Evolutionary conservation across 495 filamentous ascomycete species (phyloP).

Genomic region (Penicillium crystallinum): DNA sequence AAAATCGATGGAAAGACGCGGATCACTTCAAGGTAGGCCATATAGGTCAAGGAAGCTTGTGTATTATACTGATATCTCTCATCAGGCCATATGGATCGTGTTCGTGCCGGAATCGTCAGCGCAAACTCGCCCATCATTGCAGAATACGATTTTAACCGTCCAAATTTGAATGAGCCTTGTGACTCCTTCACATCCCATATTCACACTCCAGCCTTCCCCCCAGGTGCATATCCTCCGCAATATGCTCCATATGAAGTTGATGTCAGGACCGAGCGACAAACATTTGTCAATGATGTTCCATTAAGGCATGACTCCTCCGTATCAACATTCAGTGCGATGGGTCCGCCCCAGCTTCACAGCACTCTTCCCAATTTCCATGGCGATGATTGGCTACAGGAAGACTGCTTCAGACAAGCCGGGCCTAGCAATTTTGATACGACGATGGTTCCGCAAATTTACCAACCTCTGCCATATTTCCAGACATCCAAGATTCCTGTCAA

Average conservation of each 20-base stretch:
- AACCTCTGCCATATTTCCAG: conserved; percentile 45
- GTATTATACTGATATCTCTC: neutral
- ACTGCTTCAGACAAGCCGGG: conserved; percentile 47
- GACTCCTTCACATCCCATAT: conserved; percentile 54
- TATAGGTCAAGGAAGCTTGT: too few species aligned
- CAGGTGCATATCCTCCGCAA: conserved; percentile 33
- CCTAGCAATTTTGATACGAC: neutral
- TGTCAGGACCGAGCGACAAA: conserved; percentile 90
- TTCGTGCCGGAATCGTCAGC: too few species aligned
- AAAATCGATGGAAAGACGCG: conserved; percentile 81
- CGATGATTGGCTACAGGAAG: conserved; percentile 72
- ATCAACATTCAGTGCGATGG: conserved; percentile 82
- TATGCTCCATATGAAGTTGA: conserved; percentile 83
- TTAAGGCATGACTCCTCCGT: conserved; percentile 75
- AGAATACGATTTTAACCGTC: conserved; percentile 70
- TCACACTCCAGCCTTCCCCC: conserved; percentile 34
- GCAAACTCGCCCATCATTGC: conserved; percentile 60
- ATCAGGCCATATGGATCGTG: conserved; percentile 1
- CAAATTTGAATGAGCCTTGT: conserved; percentile 51
- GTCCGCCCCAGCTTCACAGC: conserved; percentile 64
- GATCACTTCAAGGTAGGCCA: conserved; percentile 42
- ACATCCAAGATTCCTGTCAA: conserved; percentile 80
- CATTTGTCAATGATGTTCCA: conserved; percentile 86
- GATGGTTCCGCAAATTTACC: conserved; percentile 2
- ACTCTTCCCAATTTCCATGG: conserved; percentile 62